phyloP scores from a whole-genome alignment of 768 basidiomycete species.

The Gymnopilus junonius region DNA sequence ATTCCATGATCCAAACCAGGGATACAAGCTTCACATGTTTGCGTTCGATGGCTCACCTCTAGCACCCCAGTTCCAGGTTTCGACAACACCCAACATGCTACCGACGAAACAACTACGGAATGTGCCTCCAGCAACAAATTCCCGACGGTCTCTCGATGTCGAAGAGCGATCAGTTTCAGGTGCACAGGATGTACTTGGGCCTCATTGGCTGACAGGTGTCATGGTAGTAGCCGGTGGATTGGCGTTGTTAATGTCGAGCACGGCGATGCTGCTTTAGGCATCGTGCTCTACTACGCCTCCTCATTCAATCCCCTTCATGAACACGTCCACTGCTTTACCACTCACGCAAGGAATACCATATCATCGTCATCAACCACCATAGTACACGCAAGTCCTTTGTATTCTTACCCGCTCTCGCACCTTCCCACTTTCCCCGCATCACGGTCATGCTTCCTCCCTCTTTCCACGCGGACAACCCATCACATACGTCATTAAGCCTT shows the following conservation, averaged over 20 bases:
- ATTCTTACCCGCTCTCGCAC: not conserved
- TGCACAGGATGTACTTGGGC: conserved; percentile 28
- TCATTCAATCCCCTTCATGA: not conserved
- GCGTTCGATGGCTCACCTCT: conserved; percentile 78
- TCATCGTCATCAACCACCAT: not conserved
- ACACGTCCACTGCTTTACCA: not conserved
- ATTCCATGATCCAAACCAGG: conserved; percentile 61
- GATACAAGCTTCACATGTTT: conserved; percentile 78
- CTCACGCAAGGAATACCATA: not conserved
- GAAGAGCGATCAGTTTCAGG: conserved; percentile 24
- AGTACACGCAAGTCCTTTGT: conserved; percentile 1
- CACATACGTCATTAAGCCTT: conserved; percentile 8
- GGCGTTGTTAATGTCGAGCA: conserved; percentile 31
- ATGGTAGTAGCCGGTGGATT: conserved; percentile 33
- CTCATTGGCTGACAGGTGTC: conserved; percentile 27
- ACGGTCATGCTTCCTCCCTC: not conserved
- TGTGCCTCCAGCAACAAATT: conserved; percentile 32
- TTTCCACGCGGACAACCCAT: conserved; percentile 1
- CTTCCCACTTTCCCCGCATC: not conserved
- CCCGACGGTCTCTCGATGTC: not conserved
- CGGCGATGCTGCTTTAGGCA: conserved; percentile 37
- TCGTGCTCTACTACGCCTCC: not conserved
- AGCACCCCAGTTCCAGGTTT: conserved; percentile 69
- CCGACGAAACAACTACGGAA: conserved; percentile 74
- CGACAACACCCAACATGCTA: conserved; percentile 84